phyloP scores from a whole-genome alignment of 2,329 filamentous ascomycete species.

The Xylariaceae sp. region DNA sequence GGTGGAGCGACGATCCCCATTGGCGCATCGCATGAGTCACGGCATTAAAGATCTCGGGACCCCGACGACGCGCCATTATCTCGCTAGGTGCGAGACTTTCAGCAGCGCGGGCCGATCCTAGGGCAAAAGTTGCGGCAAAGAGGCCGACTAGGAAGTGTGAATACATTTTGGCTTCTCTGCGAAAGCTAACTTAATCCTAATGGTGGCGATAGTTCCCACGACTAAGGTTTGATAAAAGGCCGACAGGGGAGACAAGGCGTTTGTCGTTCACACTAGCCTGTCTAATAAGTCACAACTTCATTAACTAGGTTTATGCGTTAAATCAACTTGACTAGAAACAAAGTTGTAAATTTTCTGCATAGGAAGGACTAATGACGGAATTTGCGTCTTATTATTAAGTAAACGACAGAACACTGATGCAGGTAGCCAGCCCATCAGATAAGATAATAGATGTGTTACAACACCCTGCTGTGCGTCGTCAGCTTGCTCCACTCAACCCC shows the following conservation, averaged over 20 bases:
- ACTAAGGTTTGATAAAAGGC: background rate
- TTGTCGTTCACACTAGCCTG: too few species aligned
- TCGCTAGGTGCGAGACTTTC: slow-evolving; percentile 5
- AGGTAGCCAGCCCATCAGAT: background rate
- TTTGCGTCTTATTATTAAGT: background rate
- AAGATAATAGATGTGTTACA: background rate
- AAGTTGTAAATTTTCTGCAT: too few species aligned
- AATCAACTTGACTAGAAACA: too few species aligned
- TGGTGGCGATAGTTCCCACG: too few species aligned
- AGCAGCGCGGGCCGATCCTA: background rate
- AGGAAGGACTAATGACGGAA: background rate
- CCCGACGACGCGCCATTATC: background rate
- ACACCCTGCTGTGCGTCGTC: background rate
- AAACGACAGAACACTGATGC: too few species aligned
- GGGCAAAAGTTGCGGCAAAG: background rate
- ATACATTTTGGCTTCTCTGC: background rate
- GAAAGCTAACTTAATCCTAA: background rate
- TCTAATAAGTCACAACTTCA: too few species aligned
- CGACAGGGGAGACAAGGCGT: too few species aligned
- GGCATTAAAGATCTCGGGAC: slow-evolving; percentile 57
- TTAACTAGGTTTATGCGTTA: too few species aligned
- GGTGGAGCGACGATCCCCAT: slow-evolving; percentile 63
- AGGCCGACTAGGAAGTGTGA: background rate
- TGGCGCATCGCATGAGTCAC: slow-evolving; percentile 64
- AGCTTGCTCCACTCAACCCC: background rate